Percentiles rank a stretch among this genome's conserved stretches.
These are phyloP conservation scores for Lactarius vividus DNA, from an alignment of 768 basidiomycete genomes.

Conservation along the genomic window DNA sequence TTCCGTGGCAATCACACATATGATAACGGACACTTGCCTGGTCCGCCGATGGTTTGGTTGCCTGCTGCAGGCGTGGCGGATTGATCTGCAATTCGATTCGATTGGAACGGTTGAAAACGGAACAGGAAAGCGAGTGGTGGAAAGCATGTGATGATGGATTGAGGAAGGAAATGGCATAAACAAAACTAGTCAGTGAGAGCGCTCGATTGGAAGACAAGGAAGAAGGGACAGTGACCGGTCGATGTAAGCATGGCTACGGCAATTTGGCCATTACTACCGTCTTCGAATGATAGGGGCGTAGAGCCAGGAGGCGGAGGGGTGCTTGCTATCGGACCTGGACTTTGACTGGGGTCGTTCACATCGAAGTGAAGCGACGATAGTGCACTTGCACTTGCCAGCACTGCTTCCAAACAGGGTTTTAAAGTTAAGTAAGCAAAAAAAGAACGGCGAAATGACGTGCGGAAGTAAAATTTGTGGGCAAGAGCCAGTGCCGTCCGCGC, in stretches of 20 bases:
- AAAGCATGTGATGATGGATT: slow-evolving; percentile 17
- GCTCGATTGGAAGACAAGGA: slow-evolving; percentile 2
- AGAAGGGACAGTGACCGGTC: slow-evolving; percentile 23
- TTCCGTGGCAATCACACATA: slow-evolving; percentile 25
- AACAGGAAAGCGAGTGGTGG: slow-evolving; percentile 12
- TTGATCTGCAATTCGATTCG: slow-evolving; percentile 26
- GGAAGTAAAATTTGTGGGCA: slow-evolving; percentile 12
- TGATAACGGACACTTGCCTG: slow-evolving; percentile 24
- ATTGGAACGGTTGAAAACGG: slow-evolving; percentile 17
- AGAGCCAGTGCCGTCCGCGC: neutral
- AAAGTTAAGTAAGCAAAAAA: slow-evolving; percentile 22
- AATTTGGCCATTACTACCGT: neutral
- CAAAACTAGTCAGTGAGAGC: slow-evolving; percentile 20
- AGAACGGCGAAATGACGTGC: slow-evolving; percentile 20
- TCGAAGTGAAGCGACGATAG: slow-evolving; percentile 3
- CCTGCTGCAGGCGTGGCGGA: slow-evolving; percentile 22
- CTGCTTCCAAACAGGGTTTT: slow-evolving; percentile 25
- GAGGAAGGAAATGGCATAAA: slow-evolving; percentile 16
- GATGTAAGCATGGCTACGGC: slow-evolving; percentile 5
- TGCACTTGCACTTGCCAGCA: slow-evolving; percentile 11
- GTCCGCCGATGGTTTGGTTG: slow-evolving; percentile 22
- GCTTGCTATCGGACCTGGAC: slow-evolving; percentile 18
- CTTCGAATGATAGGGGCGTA: slow-evolving; percentile 19
- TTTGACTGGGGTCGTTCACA: slow-evolving; percentile 9
- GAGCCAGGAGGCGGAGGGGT: slow-evolving; percentile 18